Evolutionary conservation across 169 alveolate genomes (phyloP).

Genomic region (Eimeria tenella): DNA sequence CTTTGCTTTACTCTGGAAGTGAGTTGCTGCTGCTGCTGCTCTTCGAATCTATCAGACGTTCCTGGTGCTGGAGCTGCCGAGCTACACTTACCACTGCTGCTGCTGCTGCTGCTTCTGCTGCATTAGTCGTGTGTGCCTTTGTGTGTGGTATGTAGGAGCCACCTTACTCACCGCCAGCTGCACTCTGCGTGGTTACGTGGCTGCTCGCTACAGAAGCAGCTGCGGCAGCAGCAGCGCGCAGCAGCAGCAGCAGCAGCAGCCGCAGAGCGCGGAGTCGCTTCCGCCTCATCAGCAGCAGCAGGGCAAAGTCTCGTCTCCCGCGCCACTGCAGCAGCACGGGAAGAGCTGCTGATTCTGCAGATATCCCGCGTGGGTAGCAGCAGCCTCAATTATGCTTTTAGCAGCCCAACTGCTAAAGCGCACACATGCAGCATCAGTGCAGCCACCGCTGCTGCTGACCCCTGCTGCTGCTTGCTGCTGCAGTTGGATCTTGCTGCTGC

Average conservation of each 20-base stretch:
- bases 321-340: slow-evolving; percentile 57
- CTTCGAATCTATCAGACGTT: neutral
- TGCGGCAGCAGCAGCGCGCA: slow-evolving; percentile 39
- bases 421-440: neutral
- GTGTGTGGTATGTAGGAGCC: neutral
- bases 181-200: slow-evolving; percentile 23
- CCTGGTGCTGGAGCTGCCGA: slow-evolving; percentile 9
- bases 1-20: slow-evolving; percentile 31
- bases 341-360: slow-evolving; percentile 19
- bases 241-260: slow-evolving; percentile 61
- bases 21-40: slow-evolving; percentile 14
- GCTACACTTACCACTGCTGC: slow-evolving; percentile 11
- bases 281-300: neutral
- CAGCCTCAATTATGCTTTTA: too few species aligned
- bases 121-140: neutral
- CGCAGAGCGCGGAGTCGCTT: slow-evolving; percentile 1
- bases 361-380: neutral
- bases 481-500: neutral
- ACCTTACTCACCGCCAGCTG: slow-evolving; percentile 36
- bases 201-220: slow-evolving; percentile 27
- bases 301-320: neutral
- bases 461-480: neutral
- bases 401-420: too few species aligned
- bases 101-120: slow-evolving; percentile 16
- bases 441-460: neutral